phyloP scores from a whole-genome alignment of 306 rosid genomes.

The Leucaena leucocephala region DNA sequence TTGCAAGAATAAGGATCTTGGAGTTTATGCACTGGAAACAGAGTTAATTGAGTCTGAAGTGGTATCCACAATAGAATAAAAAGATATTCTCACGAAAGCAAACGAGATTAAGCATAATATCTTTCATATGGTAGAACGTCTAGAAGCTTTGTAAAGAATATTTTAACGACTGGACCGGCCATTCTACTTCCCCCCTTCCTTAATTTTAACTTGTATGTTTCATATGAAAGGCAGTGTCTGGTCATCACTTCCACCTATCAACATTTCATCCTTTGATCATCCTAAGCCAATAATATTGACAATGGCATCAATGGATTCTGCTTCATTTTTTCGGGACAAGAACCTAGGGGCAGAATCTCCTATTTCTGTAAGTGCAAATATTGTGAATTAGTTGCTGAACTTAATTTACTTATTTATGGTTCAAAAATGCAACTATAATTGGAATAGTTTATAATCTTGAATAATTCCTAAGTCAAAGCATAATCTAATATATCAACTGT shows the following conservation, averaged over 20 bases:
- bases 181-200: conserved; percentile 13
- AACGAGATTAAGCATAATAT: conserved; percentile 23
- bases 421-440: background rate
- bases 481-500: conserved; percentile 28
- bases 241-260: conserved; percentile 92
- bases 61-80: background rate
- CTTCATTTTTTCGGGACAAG: conserved; percentile 91
- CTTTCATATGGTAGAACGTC: conserved; percentile 20
- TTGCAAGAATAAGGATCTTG: background rate
- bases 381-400: conserved; percentile 17
- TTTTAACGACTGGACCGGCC: background rate
- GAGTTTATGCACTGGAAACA: conserved; percentile 19
- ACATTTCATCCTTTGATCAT: conserved; percentile 54
- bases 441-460: conserved; percentile 24
- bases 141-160: conserved; percentile 23
- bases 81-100: conserved; percentile 22
- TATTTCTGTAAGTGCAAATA: conserved; percentile 69
- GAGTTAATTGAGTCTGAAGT: conserved; percentile 11
- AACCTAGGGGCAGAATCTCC: conserved; percentile 91
- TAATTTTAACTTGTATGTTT: conserved; percentile 42
- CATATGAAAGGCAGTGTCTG: conserved; percentile 93
- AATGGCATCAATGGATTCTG: conserved; percentile 88
- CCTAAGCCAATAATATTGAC: conserved; percentile 72
- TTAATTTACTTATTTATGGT: conserved; percentile 15
- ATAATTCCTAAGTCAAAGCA: conserved; percentile 16